A percentile compares a stretch with the other conserved stretches of the same genome.
Evolutionary conservation across 169 alveolate genomes (phyloP).

Genomic region (Plasmodium coatneyi): DNA sequence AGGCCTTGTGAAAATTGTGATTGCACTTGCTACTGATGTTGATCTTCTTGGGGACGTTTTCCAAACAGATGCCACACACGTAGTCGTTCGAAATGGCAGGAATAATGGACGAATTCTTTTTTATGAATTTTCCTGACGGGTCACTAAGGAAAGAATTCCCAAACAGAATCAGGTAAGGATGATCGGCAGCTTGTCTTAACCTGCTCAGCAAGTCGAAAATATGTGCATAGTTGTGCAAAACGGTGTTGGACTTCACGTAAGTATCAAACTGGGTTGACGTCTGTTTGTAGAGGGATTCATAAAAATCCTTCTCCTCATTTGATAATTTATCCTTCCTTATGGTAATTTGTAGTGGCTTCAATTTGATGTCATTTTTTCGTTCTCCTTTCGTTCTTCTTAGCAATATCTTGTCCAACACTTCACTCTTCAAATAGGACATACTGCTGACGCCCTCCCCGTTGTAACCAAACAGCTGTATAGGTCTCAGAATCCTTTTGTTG

Average conservation of each 20-base stretch:
- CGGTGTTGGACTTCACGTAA: constrained; percentile 87
- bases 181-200: constrained; percentile 93
- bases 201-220: constrained; percentile 90
- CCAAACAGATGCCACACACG: constrained; percentile 85
- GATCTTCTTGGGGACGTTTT: constrained; percentile 75
- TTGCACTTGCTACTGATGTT: constrained; percentile 85
- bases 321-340: constrained; percentile 85
- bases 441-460: constrained; percentile 87
- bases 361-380: constrained; percentile 87
- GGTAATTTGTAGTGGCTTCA: constrained; percentile 87
- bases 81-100: constrained; percentile 78
- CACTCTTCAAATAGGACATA: constrained; percentile 78
- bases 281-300: constrained; percentile 88
- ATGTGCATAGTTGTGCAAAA: constrained; percentile 92
- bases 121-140: constrained; percentile 77
- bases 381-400: constrained; percentile 91
- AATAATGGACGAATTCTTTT: constrained; percentile 57
- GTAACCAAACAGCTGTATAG: constrained; percentile 87
- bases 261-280: constrained; percentile 83
- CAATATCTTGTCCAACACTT: constrained; percentile 78
- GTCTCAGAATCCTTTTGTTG: constrained; percentile 88
- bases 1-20: constrained; percentile 88
- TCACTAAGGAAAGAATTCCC: constrained; percentile 84
- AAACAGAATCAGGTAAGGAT: constrained; percentile 90
- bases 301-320: constrained; percentile 88